phyloP scores from a whole-genome alignment of 176 grass and related monocot genomes.

The Carex pumila region DNA sequence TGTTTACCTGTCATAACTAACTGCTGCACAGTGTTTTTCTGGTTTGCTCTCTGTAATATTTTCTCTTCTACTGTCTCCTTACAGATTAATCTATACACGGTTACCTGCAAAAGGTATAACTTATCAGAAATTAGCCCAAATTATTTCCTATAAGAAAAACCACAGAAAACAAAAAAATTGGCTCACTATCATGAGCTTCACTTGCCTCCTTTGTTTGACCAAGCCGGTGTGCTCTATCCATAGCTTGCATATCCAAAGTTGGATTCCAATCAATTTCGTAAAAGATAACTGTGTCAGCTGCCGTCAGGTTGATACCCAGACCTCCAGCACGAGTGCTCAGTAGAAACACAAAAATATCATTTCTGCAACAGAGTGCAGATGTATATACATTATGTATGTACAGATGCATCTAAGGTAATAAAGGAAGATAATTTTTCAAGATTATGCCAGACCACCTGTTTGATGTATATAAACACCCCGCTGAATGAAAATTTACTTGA shows the following conservation, averaged over 20 bases:
- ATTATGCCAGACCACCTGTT: background rate
- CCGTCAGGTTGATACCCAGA: slow-evolving; percentile 96
- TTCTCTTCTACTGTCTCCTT: slow-evolving; percentile 99
- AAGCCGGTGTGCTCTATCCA: slow-evolving; percentile 97
- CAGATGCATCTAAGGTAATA: background rate
- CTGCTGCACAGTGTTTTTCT: slow-evolving; percentile 98
- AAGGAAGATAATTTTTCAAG: background rate
- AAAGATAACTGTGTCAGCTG: slow-evolving; percentile 99
- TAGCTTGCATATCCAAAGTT: slow-evolving; percentile 96
- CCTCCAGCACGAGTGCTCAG: slow-evolving; percentile 98
- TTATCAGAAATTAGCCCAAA: background rate
- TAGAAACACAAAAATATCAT: slow-evolving; percentile 99
- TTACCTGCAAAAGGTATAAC: slow-evolving; percentile 46
- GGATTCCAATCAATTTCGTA: slow-evolving; percentile 99
- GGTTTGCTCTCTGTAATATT: slow-evolving; percentile 92
- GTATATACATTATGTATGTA: background rate
- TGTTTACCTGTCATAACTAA: slow-evolving; percentile 98
- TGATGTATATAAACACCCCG: background rate
- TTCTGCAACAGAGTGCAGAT: slow-evolving; percentile 41
- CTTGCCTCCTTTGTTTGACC: slow-evolving; percentile 94
- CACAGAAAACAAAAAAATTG: background rate
- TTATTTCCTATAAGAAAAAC: background rate
- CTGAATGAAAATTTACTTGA: background rate
- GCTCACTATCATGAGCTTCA: background rate
- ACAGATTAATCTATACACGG: slow-evolving; percentile 97